These are phyloP conservation scores for Areca catechu DNA, from an alignment of 176 grass and related monocot genomes.

Conservation along the genomic window DNA sequence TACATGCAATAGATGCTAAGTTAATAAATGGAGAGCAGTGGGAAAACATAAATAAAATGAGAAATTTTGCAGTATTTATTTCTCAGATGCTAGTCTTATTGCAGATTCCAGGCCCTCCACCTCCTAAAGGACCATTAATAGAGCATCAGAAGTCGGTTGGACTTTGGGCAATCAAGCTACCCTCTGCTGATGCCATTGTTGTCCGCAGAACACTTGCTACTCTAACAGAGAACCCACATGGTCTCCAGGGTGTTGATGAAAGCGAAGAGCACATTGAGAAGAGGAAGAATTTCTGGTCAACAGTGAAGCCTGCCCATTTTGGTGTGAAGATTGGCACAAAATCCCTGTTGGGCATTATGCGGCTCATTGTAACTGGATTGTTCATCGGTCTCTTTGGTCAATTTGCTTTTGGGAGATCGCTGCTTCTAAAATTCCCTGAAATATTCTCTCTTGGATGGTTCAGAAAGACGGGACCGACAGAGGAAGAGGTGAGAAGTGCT, in stretches of 20 bases:
- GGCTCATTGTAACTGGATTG: slow-evolving; percentile 37
- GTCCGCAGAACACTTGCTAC: slow-evolving; percentile 62
- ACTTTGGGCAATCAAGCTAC: slow-evolving; percentile 66
- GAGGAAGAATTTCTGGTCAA: slow-evolving; percentile 58
- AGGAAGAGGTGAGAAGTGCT: slow-evolving; percentile 62
- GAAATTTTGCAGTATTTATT: neutral
- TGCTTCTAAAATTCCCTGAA: slow-evolving; percentile 69
- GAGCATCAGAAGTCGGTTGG: slow-evolving; percentile 49
- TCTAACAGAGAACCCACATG: slow-evolving; percentile 46
- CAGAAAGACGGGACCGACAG: slow-evolving; percentile 55
- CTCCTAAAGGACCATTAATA: slow-evolving; percentile 60
- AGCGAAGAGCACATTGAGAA: slow-evolving; percentile 28
- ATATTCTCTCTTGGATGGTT: slow-evolving; percentile 63
- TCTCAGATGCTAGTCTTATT: neutral
- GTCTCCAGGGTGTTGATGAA: slow-evolving; percentile 54
- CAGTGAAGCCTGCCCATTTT: slow-evolving; percentile 68
- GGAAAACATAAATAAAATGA: slow-evolving; percentile 3
- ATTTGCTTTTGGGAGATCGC: slow-evolving; percentile 49
- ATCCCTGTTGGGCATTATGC: slow-evolving; percentile 35
- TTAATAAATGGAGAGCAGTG: too few relatives aligned
- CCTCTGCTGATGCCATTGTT: slow-evolving; percentile 69
- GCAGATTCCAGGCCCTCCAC: slow-evolving; percentile 78
- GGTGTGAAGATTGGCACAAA: slow-evolving; percentile 55
- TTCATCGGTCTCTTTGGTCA: slow-evolving; percentile 43
- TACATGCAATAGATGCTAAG: too few relatives aligned